Percentiles rank a stretch among this genome's conserved stretches.
Conservation (phyloP, 176 grass and related monocot genomes). For the Zea luxurians region DNA sequence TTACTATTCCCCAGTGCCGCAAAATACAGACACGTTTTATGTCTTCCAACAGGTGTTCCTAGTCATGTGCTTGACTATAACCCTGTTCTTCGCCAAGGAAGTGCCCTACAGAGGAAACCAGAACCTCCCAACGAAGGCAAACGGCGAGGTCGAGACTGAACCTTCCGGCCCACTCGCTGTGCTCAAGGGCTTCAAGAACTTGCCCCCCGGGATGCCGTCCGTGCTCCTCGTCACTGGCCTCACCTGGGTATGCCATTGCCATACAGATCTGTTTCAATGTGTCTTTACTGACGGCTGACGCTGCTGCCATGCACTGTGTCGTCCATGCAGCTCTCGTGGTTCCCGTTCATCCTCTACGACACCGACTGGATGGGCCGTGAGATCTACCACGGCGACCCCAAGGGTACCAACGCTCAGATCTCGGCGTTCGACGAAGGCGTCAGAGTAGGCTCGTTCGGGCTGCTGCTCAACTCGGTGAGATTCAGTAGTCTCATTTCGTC, state of each 20-base stretch:
- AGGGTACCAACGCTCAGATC: conserved; percentile 39
- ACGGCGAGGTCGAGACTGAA: conserved; percentile 39
- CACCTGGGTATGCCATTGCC: conserved; percentile 63
- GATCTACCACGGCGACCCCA: conserved; percentile 81
- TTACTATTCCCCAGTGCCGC: neutral
- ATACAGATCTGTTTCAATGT: too few relatives aligned
- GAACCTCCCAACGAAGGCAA: conserved; percentile 49
- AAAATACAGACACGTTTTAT: neutral
- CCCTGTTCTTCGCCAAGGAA: conserved; percentile 71
- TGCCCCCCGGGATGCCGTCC: conserved; percentile 72
- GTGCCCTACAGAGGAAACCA: conserved; percentile 40
- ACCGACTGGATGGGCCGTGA: conserved; percentile 98
- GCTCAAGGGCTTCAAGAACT: conserved; percentile 66
- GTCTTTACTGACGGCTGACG: neutral
- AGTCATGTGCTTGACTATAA: conserved; percentile 40
- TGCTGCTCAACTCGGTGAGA: too few relatives aligned
- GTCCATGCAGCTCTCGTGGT: conserved; percentile 69
- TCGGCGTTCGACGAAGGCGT: conserved; percentile 62
- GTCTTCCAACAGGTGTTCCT: conserved; percentile 61
- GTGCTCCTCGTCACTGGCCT: conserved; percentile 82
- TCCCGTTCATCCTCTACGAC: conserved; percentile 93
- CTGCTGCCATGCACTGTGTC: neutral
- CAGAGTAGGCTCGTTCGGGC: conserved; percentile 61
- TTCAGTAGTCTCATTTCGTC: too few relatives aligned
- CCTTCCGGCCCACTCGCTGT: conserved; percentile 31